Base-by-base conservation (phyloP, 2,329 filamentous ascomycete species). In the Colletotrichum higginsianum region DNA sequence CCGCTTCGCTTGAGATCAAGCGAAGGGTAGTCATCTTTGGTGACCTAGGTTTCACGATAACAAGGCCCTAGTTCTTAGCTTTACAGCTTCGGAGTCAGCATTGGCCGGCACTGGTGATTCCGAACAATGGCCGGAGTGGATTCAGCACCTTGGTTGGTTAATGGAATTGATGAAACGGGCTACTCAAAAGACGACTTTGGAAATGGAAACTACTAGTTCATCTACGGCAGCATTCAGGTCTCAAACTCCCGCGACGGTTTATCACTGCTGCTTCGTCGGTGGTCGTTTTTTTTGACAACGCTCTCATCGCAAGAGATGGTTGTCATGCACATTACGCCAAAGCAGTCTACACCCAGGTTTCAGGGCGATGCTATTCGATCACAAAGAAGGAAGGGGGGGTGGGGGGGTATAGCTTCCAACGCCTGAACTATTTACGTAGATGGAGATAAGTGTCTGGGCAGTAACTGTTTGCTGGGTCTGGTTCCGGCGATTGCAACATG, bases 21-120 rank as follows among this genome's bases (percentile, higher is more conserved):
- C 26, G 26, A 30, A 30, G 26, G 5, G 1, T 5, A 30, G 26
- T 30, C 26, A 6, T 30, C 5, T 5, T 30, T 30, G 26, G 26
- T 30, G 26, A 5, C 26, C 5, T 30, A 30, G 26, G 6, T 30
- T 30, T 30, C 26, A 30, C 26, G 26, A 6, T 30, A 5, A 7
- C 26, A 30, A 7, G 26, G 94, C 77, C 85, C 91, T 76, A 91
- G 89, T 61, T 96, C 96, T 77, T 35, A 35, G 35, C 76, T 95
- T 8, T 87, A 94, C 79, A 89, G 90, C 53, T 80, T 91, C 53
- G 89, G 95, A 77, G 93, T 93, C 1, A 95, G 95, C 76, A 80
- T 84, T 26, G 88, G 83, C 71, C 74, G 82, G 75, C 9, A 9
- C 35, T 38, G 35, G 35, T 11, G 9, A 3, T 9, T 11, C 35